Conservation (phyloP, 2,329 filamentous ascomycete genomes). For the Claviceps fusiformis region DNA sequence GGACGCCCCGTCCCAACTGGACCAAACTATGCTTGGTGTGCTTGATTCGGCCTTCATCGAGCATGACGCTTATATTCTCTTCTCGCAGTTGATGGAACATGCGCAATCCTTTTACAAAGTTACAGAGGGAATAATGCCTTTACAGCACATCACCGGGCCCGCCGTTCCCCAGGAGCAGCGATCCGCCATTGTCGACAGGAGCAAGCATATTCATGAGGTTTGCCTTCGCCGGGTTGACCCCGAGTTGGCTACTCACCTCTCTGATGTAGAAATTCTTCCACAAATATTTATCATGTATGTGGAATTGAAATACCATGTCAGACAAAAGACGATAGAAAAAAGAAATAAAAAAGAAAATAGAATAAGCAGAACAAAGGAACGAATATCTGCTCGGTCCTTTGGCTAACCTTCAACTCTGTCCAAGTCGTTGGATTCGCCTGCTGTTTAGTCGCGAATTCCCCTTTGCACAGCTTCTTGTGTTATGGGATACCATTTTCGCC, state of each 20-base stretch:
- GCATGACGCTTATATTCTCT: slow-evolving; percentile 80
- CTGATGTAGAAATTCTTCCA: slow-evolving; percentile 75
- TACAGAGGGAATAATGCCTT: slow-evolving; percentile 8
- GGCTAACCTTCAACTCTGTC: background rate
- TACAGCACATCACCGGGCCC: slow-evolving; percentile 8
- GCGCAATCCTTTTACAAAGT: slow-evolving; percentile 81
- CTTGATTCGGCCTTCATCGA: slow-evolving; percentile 66
- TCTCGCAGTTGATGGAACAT: slow-evolving; percentile 75
- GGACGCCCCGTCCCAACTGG: slow-evolving; percentile 20
- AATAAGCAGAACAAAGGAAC: background rate
- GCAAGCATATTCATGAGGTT: slow-evolving; percentile 74
- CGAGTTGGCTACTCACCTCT: slow-evolving; percentile 69
- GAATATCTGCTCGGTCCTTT: background rate
- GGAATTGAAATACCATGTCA: background rate
- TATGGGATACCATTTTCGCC: slow-evolving; percentile 89
- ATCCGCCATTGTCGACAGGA: slow-evolving; percentile 64
- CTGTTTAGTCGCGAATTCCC: slow-evolving; percentile 89
- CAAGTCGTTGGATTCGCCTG: slow-evolving; percentile 80
- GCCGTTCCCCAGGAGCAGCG: slow-evolving; percentile 21
- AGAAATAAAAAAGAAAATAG: too few species aligned
- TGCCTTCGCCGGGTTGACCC: slow-evolving; percentile 67
- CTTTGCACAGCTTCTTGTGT: slow-evolving; percentile 65
- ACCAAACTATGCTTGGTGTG: slow-evolving; percentile 46
- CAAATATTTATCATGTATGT: slow-evolving; percentile 88
- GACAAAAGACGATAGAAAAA: too few species aligned